Evolutionary conservation across 768 basidiomycete genomes (phyloP), one percentile per base, ranked within the genome.

Genomic region (Pulveroboletus sp.): DNA sequence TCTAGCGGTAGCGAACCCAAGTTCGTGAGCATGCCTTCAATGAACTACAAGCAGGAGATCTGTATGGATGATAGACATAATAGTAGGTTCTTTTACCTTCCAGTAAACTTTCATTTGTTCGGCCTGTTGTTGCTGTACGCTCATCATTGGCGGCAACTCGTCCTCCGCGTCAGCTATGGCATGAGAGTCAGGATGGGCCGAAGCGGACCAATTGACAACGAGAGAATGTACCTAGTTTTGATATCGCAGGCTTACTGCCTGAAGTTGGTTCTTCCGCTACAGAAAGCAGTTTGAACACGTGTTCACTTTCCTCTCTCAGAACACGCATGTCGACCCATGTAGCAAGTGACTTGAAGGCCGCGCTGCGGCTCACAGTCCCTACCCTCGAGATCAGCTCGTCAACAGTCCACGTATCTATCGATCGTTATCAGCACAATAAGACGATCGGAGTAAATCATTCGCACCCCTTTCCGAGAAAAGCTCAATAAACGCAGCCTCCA

Each of bases 401-500:
- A 32, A 89, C 69, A 2, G 76, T 74, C 92, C 88, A 92, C 2
- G 75, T 68, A 55, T 78, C 87, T 91, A 46, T 29, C 32, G 9
- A 8, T 17, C 16, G 21, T 21, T 7, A 25, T 58, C 24, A 51
- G 32, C n/a, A 19, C 7, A 43, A 27, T 6, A 34, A 35, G 4
- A 10, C 29, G n/a, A 31, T 20, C 13, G 51, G 19, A 5, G 7
- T 10, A 6, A 25, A 9, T 25, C 29, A 58, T 65, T 37, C 45
- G 20, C 25, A 84, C 91, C 72, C 65, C 84, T 80, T 49, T 83
- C 74, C 0, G 82, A 84, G 62, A 97, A 97, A 4, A 91, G 72
- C 57, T 94, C 92, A 41, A 94, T 83, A 50, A 95, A 81, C 1
- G 91, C 87, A 9, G 95, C 97, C 63, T 98, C 94, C 17, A 98